Conservation (phyloP, 2,329 filamentous ascomycete genomes). For the Didymella glomerata region DNA sequence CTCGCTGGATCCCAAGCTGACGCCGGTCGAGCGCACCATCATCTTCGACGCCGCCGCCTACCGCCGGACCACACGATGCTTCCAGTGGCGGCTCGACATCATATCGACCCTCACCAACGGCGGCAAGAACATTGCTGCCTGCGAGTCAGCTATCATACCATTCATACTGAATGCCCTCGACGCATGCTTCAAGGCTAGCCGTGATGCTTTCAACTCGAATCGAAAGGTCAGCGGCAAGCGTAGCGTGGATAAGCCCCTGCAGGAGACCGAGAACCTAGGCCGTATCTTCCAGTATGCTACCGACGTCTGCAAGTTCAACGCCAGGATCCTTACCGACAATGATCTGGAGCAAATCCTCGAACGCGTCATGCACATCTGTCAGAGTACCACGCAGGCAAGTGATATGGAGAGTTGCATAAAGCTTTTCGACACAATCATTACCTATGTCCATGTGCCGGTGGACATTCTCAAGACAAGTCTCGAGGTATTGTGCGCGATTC, state of each 20-base stretch:
- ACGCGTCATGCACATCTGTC: constrained; percentile 71
- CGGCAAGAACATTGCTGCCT: constrained; percentile 51
- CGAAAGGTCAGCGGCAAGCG: constrained; percentile 42
- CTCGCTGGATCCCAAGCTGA: constrained; percentile 45
- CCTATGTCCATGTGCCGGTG: constrained; percentile 73
- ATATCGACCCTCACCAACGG: constrained; percentile 48
- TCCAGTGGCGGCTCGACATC: constrained; percentile 47
- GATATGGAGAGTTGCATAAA: constrained; percentile 74
- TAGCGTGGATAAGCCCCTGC: constrained; percentile 28
- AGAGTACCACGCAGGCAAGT: constrained; percentile 69
- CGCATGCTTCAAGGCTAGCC: constrained; percentile 44
- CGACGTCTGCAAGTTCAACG: constrained; percentile 79
- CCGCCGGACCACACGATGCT: constrained; percentile 39
- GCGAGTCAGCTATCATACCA: constrained; percentile 47
- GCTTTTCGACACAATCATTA: constrained; percentile 75
- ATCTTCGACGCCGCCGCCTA: constrained; percentile 50
- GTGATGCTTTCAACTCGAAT: constrained; percentile 34
- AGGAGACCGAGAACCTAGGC: constrained; percentile 55
- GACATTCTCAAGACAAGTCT: constrained; percentile 71
- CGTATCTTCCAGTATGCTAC: constrained; percentile 71
- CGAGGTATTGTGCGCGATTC: constrained; percentile 75
- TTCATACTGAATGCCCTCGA: constrained; percentile 47
- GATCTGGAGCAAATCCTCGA: constrained; percentile 70
- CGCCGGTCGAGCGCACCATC: constrained; percentile 48
- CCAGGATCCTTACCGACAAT: constrained; percentile 70